A percentile compares a stretch with the other conserved stretches of the same genome.
Conservation (phyloP, 179 eudicot genomes). For the Heliamphora pulchella region DNA sequence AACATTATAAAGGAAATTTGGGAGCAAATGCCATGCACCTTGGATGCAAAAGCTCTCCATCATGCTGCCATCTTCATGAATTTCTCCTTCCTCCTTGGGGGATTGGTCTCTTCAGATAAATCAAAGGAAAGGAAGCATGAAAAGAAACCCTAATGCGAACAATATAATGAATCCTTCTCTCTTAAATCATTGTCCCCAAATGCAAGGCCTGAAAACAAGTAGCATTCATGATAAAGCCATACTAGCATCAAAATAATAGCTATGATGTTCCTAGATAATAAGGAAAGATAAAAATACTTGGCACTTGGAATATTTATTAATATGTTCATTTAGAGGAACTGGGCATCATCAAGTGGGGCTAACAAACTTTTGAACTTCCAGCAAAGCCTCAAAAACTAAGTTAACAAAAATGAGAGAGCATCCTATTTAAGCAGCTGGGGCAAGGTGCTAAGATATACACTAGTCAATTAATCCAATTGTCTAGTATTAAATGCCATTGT, state of each 20-base stretch:
- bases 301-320: not conserved
- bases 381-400: not conserved
- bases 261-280: not conserved
- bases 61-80: not conserved
- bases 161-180: not conserved
- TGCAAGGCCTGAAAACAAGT: conserved; percentile 9
- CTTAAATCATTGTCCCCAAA: conserved; percentile 1
- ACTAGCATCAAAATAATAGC: not conserved
- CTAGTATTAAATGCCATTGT: not conserved
- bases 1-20: not conserved
- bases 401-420: not conserved
- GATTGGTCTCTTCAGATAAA: not conserved
- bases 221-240: not conserved
- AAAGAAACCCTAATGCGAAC: not conserved
- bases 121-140: not conserved
- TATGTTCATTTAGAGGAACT: not conserved
- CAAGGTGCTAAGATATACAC: not conserved
- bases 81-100: not conserved
- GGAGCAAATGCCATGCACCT: not conserved
- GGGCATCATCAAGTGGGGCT: not conserved
- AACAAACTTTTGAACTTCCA: not conserved
- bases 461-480: not conserved
- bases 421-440: not conserved
- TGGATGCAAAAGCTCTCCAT: not conserved
- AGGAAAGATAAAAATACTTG: not conserved